Conservation (phyloP, 2,329 filamentous ascomycete species). For the Hymenoscyphus linearis region DNA sequence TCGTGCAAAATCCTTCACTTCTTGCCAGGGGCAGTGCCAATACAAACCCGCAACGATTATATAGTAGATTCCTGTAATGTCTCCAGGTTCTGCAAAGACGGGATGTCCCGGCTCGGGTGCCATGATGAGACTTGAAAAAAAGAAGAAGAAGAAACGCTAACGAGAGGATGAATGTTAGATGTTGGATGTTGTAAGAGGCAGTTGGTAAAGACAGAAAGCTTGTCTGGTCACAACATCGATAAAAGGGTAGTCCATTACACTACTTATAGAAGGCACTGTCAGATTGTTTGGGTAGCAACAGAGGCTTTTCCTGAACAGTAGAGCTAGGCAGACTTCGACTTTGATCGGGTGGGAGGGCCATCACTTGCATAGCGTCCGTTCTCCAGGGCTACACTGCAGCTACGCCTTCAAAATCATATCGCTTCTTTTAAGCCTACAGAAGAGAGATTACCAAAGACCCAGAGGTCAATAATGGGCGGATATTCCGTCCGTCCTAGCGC, state of each 20-base stretch:
- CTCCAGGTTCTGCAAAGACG: constrained; percentile 13
- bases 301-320: background rate
- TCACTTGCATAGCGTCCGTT: no score
- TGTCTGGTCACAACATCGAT: background rate
- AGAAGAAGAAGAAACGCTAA: background rate
- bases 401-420: no score
- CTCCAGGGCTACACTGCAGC: no score
- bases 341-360: no score
- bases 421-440: no score
- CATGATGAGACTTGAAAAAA: constrained; percentile 4
- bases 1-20: constrained; percentile 24
- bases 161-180: background rate
- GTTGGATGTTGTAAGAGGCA: background rate
- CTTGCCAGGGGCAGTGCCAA: constrained; percentile 25
- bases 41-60: constrained; percentile 17
- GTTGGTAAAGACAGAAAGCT: background rate
- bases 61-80: constrained; percentile 18
- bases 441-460: no score
- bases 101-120: background rate
- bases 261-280: background rate
- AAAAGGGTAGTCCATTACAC: background rate
- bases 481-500: background rate
- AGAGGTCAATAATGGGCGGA: background rate
- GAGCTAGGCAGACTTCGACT: background rate
- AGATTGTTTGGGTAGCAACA: background rate